A percentile compares a stretch with the other conserved stretches of the same genome.
phyloP scores from a whole-genome alignment of 2,329 filamentous ascomycete species.

The Colletotrichum eleusines region DNA sequence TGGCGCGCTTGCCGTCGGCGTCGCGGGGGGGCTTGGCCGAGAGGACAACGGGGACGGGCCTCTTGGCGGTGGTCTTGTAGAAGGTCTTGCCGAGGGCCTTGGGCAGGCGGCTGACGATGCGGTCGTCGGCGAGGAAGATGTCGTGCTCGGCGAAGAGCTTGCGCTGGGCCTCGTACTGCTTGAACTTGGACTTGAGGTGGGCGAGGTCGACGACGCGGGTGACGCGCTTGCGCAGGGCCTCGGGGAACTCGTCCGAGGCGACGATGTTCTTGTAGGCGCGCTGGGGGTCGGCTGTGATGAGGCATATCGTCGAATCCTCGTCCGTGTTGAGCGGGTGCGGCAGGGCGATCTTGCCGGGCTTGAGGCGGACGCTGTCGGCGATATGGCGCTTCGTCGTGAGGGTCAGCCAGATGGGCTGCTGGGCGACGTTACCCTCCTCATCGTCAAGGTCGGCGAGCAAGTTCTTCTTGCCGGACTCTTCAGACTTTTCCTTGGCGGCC shows the following conservation, averaged over 20 bases:
- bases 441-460: conserved; percentile 62
- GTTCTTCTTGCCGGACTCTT: conserved; percentile 63
- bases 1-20: conserved; percentile 68
- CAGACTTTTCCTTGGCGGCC: conserved; percentile 57
- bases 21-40: conserved; percentile 72
- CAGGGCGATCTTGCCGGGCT: conserved; percentile 84
- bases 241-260: conserved; percentile 75
- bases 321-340: conserved; percentile 81
- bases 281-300: conserved; percentile 86
- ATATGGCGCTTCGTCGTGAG: conserved; percentile 76
- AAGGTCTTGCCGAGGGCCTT: conserved; percentile 87
- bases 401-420: conserved; percentile 71
- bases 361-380: conserved; percentile 79
- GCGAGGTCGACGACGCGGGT: conserved; percentile 82
- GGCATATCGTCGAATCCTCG: conserved; percentile 78
- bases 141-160: conserved; percentile 90
- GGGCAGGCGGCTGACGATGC: conserved; percentile 77
- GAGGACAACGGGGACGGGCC: conserved; percentile 86
- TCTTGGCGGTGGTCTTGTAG: conserved; percentile 85
- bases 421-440: conserved; percentile 56
- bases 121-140: conserved; percentile 91
- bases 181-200: conserved; percentile 86
- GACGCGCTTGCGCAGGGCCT: conserved; percentile 74
- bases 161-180: conserved; percentile 87
- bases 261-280: conserved; percentile 91